Evolutionary conservation across 163 green algal genomes (phyloP).

Genomic region (Prototheca wickerhamii): DNA sequence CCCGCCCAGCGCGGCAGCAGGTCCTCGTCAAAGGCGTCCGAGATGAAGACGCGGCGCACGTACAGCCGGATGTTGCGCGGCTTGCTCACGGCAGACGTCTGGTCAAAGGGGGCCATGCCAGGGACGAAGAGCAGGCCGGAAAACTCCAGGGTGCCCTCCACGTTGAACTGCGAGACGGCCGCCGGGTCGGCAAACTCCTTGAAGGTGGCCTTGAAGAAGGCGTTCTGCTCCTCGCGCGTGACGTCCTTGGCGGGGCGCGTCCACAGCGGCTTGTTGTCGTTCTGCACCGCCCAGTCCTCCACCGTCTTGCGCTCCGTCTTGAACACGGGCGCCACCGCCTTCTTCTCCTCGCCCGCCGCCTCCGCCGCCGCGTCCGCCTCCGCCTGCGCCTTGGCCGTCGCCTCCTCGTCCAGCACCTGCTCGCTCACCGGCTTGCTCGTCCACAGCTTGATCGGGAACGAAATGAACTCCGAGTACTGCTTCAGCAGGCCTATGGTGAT

Average conservation of each 20-base stretch:
- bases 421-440: constrained; percentile 49
- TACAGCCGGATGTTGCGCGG: constrained; percentile 81
- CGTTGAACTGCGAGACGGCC: constrained; percentile 80
- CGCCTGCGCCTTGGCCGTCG: constrained; percentile 63
- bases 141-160: constrained; percentile 95
- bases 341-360: constrained; percentile 50
- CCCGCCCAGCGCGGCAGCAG: constrained; percentile 84
- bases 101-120: constrained; percentile 86
- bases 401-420: constrained; percentile 68
- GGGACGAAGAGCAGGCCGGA: constrained; percentile 82
- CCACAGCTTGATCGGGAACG: constrained; percentile 88
- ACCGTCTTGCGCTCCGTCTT: constrained; percentile 79
- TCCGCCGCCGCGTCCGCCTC: constrained; percentile 55
- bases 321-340: constrained; percentile 64
- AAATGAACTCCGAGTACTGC: constrained; percentile 98
- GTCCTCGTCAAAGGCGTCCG: constrained; percentile 88
- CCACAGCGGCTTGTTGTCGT: constrained; percentile 98
- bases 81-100: constrained; percentile 42
- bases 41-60: constrained; percentile 98
- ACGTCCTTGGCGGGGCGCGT: constrained; percentile 66
- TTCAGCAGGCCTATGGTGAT: constrained; percentile 65
- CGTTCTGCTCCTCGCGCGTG: constrained; percentile 77
- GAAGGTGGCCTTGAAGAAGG: constrained; percentile 88
- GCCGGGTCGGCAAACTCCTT: constrained; percentile 94
- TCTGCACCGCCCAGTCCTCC: constrained; percentile 80